Percentiles rank a stretch among this genome's conserved stretches.
Conservation (phyloP, 768 basidiomycete species). For the Amanita muscaria region DNA sequence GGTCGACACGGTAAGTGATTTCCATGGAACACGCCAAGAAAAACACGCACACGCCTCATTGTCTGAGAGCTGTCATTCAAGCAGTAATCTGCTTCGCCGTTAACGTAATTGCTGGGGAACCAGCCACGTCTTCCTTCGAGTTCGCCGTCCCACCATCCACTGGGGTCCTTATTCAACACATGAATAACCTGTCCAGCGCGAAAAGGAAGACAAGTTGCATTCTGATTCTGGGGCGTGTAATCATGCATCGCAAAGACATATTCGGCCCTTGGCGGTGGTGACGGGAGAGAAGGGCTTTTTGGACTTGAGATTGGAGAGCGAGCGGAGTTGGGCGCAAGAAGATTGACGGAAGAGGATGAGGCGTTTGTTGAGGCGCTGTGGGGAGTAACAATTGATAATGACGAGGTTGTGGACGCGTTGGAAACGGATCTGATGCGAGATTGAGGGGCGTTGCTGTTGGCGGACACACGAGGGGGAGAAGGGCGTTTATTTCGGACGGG, state of each 20-base stretch:
- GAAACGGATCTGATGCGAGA: conserved; percentile 42
- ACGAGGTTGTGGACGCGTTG: conserved; percentile 48
- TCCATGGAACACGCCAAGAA: not conserved
- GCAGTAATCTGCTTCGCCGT: conserved; percentile 34
- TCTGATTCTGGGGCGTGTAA: conserved; percentile 63
- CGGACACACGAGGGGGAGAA: conserved; percentile 15
- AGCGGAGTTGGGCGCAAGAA: conserved; percentile 29
- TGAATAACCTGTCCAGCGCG: conserved; percentile 85
- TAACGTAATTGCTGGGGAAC: conserved; percentile 98
- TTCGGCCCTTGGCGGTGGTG: conserved; percentile 34
- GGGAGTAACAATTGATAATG: conserved; percentile 48
- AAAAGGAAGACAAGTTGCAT: conserved; percentile 80
- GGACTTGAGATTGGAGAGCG: conserved; percentile 28
- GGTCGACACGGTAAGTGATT: not conserved
- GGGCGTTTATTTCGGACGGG: conserved; percentile 20
- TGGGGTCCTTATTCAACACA: conserved; percentile 78
- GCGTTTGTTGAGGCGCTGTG: conserved; percentile 1
- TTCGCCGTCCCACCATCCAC: conserved; percentile 99
- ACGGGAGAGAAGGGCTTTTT: conserved; percentile 28
- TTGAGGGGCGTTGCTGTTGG: conserved; percentile 17
- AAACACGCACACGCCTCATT: conserved; percentile 5
- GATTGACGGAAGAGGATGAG: conserved; percentile 45
- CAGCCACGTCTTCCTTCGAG: conserved; percentile 83
- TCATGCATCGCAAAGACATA: conserved; percentile 92
- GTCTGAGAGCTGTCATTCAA: conserved; percentile 2